Evolutionary conservation across 345 rosid species (phyloP).

Genomic region (Euphorbia pulcherrima): DNA sequence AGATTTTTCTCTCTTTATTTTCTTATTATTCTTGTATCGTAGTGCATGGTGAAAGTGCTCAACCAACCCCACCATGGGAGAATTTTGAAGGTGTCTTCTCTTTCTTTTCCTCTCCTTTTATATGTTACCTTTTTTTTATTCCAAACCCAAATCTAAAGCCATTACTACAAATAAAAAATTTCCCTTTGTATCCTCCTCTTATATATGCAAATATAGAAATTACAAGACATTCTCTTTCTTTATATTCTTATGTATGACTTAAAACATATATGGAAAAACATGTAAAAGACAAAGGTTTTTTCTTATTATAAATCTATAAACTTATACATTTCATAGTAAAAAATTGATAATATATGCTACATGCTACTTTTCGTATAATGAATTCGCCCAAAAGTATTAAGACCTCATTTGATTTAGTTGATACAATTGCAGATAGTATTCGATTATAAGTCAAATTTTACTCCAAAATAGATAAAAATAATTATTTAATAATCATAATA

Average conservation of each 20-base stretch:
- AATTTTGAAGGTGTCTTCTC: slow-evolving; percentile 39
- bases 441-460: too few relatives aligned
- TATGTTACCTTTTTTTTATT: slow-evolving; percentile 38
- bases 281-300: too few relatives aligned
- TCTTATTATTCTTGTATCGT: slow-evolving; percentile 27
- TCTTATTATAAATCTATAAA: too few relatives aligned
- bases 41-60: slow-evolving; percentile 32
- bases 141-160: slow-evolving; percentile 51
- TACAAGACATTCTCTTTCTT: slow-evolving; percentile 18
- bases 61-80: slow-evolving; percentile 44
- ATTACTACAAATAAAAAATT: slow-evolving; percentile 21
- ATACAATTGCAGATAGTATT: too few relatives aligned
- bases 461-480: too few relatives aligned
- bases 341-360: too few relatives aligned
- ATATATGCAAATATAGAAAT: background rate
- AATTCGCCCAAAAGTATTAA: too few relatives aligned
- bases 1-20: slow-evolving; percentile 20
- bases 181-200: slow-evolving; percentile 26
- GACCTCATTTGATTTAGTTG: too few relatives aligned
- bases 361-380: too few relatives aligned
- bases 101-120: slow-evolving; percentile 19
- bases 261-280: slow-evolving; percentile 7
- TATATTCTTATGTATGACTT: slow-evolving; percentile 13
- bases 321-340: too few relatives aligned
- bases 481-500: too few relatives aligned